These are phyloP conservation scores for Fusarium sp. DNA, from an alignment of 2,329 filamentous ascomycete genomes.

Conservation along the genomic window DNA sequence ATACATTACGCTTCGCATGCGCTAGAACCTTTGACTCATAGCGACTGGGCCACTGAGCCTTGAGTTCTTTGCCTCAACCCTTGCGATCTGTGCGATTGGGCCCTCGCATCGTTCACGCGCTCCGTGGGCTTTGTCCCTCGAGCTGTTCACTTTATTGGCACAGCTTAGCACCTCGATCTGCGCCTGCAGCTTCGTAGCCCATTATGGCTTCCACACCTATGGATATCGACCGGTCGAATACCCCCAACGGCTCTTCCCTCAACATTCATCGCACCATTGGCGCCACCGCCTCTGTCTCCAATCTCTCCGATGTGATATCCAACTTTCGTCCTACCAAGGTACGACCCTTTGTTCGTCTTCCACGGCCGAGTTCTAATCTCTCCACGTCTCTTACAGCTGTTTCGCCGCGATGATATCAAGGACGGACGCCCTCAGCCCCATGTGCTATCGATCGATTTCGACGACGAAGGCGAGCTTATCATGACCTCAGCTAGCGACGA, in stretches of 20 bases:
- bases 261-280: constrained; percentile 64
- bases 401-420: constrained; percentile 68
- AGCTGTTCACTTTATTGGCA: neutral
- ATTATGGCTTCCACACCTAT: constrained; percentile 67
- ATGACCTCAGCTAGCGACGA: constrained; percentile 95
- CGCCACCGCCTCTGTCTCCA: constrained; percentile 64
- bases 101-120: neutral
- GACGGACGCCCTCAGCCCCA: constrained; percentile 67
- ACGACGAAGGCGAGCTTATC: constrained; percentile 92
- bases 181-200: neutral
- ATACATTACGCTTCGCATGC: neutral
- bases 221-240: constrained; percentile 63
- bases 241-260: constrained; percentile 57
- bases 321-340: constrained; percentile 85
- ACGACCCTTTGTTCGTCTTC: neutral
- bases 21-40: neutral
- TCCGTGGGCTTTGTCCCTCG: constrained; percentile 9
- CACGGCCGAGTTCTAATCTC: neutral
- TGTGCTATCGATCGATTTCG: constrained; percentile 94
- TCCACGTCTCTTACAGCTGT: constrained; percentile 56
- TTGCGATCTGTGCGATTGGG: constrained; percentile 4
- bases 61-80: neutral
- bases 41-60: neutral
- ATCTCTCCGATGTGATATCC: constrained; percentile 81
- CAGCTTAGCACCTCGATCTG: neutral